Percentiles rank a stretch among this genome's conserved stretches.
Conservation (phyloP, 148 eudicot genomes). For the Cornus controversa region DNA sequence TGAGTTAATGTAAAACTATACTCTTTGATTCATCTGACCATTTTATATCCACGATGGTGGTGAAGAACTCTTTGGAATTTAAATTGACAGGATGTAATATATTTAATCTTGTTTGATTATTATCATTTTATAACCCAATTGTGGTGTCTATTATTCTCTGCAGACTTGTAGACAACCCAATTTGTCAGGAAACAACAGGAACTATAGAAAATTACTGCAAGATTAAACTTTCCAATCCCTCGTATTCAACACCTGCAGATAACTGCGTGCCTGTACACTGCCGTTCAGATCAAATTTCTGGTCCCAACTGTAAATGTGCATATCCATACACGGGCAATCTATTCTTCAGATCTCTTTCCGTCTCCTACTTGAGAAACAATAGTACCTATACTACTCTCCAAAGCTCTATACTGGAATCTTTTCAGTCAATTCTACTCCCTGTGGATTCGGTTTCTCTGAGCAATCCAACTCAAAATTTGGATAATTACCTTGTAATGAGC, state of each 20-base stretch:
- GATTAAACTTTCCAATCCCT: slow-evolving; percentile 6
- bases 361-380: slow-evolving; percentile 43
- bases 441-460: slow-evolving; percentile 58
- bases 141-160: neutral
- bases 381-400: slow-evolving; percentile 30
- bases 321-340: slow-evolving; percentile 54
- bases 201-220: slow-evolving; percentile 32
- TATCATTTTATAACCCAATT: neutral
- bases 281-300: slow-evolving; percentile 40
- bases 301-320: slow-evolving; percentile 66
- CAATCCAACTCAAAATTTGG: slow-evolving; percentile 35
- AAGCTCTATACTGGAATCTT: slow-evolving; percentile 29
- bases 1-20: slow-evolving; percentile 37
- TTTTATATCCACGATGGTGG: neutral
- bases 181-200: slow-evolving; percentile 25
- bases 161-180: slow-evolving; percentile 65
- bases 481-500: slow-evolving; percentile 38
- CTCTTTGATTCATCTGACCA: neutral
- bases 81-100: neutral
- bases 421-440: slow-evolving; percentile 26
- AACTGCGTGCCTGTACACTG: slow-evolving; percentile 41
- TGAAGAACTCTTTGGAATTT: no score
- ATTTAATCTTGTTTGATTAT: neutral
- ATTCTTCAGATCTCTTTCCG: slow-evolving; percentile 48
- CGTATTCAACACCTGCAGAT: slow-evolving; percentile 41